phyloP scores from a whole-genome alignment of 495 filamentous ascomycete species.

The Xylaria flabelliformis region DNA sequence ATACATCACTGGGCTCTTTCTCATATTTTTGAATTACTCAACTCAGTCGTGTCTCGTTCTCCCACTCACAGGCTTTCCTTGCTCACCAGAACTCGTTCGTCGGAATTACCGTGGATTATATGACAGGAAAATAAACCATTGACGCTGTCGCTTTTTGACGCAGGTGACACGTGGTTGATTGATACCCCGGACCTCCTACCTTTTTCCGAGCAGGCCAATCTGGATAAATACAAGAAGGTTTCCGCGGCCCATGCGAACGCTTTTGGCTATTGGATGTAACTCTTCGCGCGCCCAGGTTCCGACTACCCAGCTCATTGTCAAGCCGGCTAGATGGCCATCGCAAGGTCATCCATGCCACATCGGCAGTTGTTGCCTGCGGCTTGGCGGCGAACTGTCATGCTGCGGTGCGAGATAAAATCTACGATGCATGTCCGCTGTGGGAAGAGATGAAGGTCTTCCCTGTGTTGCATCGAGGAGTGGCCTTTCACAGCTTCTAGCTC shows the following conservation, averaged over 20 bases:
- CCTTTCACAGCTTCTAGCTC: slow-evolving; percentile 21
- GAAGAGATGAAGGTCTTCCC: slow-evolving; percentile 6
- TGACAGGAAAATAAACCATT: neutral
- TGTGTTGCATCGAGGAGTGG: slow-evolving; percentile 21
- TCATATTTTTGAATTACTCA: neutral
- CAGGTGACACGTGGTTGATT: slow-evolving; percentile 11
- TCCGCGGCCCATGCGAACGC: neutral
- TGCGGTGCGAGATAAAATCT: slow-evolving; percentile 36
- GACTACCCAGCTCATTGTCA: neutral
- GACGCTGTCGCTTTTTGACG: neutral
- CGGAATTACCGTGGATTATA: neutral
- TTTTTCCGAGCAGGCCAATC: slow-evolving; percentile 21
- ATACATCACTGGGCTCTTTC: neutral
- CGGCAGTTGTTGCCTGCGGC: slow-evolving; percentile 38
- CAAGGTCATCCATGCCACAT: slow-evolving; percentile 28
- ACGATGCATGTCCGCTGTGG: slow-evolving; percentile 16
- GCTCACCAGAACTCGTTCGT: neutral
- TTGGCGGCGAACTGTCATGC: slow-evolving; percentile 26
- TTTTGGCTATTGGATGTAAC: slow-evolving; percentile 14
- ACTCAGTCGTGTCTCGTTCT: neutral
- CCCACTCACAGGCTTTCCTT: neutral
- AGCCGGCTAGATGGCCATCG: slow-evolving; percentile 20
- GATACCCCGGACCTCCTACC: slow-evolving; percentile 13
- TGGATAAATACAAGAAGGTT: slow-evolving; percentile 26
- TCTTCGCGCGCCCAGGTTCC: neutral